Percentiles rank a stretch among this genome's conserved stretches.
phyloP scores from a whole-genome alignment of 2,329 filamentous ascomycete species.

The Claviceps spartinae region DNA sequence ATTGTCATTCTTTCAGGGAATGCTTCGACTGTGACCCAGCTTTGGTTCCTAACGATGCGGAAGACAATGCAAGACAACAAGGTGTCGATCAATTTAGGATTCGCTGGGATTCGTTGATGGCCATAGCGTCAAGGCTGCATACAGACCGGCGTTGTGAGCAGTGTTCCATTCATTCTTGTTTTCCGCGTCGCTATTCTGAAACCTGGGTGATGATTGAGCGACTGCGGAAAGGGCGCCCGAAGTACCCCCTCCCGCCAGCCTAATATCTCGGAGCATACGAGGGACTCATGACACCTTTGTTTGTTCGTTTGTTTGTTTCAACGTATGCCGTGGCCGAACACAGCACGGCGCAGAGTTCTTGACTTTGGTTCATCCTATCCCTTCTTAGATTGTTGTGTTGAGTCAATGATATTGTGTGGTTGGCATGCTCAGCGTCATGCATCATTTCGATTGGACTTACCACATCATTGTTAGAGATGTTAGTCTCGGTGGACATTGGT shows the following conservation, averaged over 20 bases:
- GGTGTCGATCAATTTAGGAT: neutral
- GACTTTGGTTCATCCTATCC: neutral
- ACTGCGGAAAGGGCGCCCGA: neutral
- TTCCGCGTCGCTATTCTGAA: neutral
- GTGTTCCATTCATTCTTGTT: neutral
- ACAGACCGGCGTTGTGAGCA: constrained; percentile 4
- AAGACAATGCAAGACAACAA: neutral
- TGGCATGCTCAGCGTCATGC: neutral
- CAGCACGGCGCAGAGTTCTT: neutral
- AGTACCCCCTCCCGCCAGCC: neutral
- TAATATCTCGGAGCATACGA: neutral
- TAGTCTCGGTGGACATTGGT: neutral
- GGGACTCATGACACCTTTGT: neutral
- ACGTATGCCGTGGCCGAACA: neutral
- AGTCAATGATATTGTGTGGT: neutral
- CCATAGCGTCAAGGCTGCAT: constrained; percentile 6
- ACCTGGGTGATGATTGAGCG: neutral
- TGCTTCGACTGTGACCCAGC: constrained; percentile 2
- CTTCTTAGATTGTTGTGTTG: neutral
- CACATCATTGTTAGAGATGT: neutral
- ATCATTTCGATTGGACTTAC: neutral
- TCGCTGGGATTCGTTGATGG: neutral
- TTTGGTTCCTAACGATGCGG: neutral
- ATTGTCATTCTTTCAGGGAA: neutral
- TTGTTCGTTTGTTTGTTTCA: too few species aligned